Conservation (phyloP, 208 protist species). For the Wallacemonas sp. region DNA sequence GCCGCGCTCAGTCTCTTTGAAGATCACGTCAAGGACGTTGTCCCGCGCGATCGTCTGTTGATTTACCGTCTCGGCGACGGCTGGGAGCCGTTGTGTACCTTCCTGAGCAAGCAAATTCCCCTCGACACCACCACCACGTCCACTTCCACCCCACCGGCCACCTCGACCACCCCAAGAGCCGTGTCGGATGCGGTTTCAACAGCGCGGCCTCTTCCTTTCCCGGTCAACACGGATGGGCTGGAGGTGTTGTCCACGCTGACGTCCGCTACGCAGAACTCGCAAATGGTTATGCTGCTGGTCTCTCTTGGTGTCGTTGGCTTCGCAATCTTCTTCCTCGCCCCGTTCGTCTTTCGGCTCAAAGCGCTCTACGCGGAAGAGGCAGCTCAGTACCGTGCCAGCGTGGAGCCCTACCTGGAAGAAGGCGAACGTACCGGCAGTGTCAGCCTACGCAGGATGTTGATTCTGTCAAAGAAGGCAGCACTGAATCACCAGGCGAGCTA, state of each 20-base stretch:
- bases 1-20: constrained; percentile 73
- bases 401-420: constrained; percentile 43
- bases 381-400: constrained; percentile 24
- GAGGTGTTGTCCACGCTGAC: constrained; percentile 44
- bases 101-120: constrained; percentile 55
- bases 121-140: not conserved
- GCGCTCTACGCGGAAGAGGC: not conserved
- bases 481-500: constrained; percentile 57
- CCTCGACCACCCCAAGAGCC: not conserved
- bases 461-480: constrained; percentile 63
- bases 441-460: constrained; percentile 42
- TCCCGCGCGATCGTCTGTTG: constrained; percentile 76
- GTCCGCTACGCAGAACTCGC: constrained; percentile 31
- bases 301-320: constrained; percentile 31
- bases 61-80: constrained; percentile 72
- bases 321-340: constrained; percentile 39
- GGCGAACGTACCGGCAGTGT: constrained; percentile 26
- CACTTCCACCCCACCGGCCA: not conserved
- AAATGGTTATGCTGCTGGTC: constrained; percentile 29
- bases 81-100: constrained; percentile 78
- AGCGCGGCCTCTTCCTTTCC: constrained; percentile 50
- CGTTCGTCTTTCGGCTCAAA: constrained; percentile 18
- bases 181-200: not conserved
- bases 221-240: constrained; percentile 32
- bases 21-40: constrained; percentile 64